Base-by-base conservation (phyloP, 169 alveolate species). In the Plasmodium knowlesi region DNA sequence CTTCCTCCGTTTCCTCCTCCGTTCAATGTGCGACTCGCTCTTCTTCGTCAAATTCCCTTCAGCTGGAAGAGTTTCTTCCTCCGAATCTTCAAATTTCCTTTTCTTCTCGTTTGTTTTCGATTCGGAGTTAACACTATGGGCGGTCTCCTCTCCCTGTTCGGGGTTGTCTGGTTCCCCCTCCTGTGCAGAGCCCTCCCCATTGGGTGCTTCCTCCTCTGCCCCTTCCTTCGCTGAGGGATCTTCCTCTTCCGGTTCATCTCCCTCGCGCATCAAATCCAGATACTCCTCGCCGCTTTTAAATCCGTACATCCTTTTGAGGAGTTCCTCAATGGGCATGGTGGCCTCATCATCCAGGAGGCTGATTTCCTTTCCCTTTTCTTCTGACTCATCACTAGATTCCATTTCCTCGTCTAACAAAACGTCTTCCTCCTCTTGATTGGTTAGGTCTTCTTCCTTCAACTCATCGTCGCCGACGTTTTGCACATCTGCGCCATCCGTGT, bases 391-490 rank as follows among this genome's bases (percentile, higher is more conserved):
- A 1, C 82, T 83, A 0, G 93, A 78, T 5, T 73, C 83, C 93
- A 80, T 89, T 61, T 82, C 41, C 39, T 83, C 82, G 74, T 92
- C 93, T 67, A 83, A 32, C 16, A 92, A 34, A 1, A 57, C 28
- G 28, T 83, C 91, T 61, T 83, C 91, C 61, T 83, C 91, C 34
- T 83, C 89, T 30, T 74, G 93, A 54, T 92, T 92, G 4, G 85
- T 43, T 10, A 79, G 73, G 46, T 83, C 90, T 39, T 74, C 92
- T 30, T 92, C 95, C 19, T 91, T 79, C 32, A 78, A 19, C 22
- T 91, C 88, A n/a, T 91, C 54, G 34, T 78, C 83, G 0, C 12
- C 28, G 22, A 37, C 0, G 34, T 30, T 74, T 5, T 30, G 37
- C 22, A 30, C 10, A 32, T 8, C 34, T 8, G 6, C 34, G 4